Evolutionary conservation across 768 basidiomycete genomes (phyloP).

Genomic region (Mycena vulgaris): DNA sequence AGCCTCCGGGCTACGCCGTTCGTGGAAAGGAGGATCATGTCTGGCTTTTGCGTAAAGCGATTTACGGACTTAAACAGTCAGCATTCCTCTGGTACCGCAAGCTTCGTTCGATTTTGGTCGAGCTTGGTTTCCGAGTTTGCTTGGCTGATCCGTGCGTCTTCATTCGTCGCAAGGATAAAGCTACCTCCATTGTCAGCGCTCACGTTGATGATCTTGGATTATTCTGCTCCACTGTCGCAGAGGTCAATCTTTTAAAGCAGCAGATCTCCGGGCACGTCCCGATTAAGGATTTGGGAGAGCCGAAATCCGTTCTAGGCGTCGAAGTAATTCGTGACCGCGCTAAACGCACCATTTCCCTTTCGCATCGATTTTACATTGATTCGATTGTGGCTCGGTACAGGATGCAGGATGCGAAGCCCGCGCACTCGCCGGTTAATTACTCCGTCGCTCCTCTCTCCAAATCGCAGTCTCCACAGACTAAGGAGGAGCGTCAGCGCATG

Average conservation of each 20-base stretch:
- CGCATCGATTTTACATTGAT: constrained; percentile 37
- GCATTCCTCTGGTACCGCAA: constrained; percentile 50
- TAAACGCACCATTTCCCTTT: constrained; percentile 34
- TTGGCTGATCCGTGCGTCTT: constrained; percentile 43
- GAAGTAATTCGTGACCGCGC: constrained; percentile 34
- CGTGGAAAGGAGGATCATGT: constrained; percentile 25
- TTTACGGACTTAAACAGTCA: constrained; percentile 57
- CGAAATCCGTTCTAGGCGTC: constrained; percentile 43
- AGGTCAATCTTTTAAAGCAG: constrained; percentile 33
- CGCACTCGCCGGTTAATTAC: no score
- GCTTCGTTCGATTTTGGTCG: constrained; percentile 40
- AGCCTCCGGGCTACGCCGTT: constrained; percentile 43
- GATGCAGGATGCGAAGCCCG: no score
- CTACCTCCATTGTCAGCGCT: constrained; percentile 38
- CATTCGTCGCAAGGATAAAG: constrained; percentile 6
- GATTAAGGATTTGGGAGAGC: constrained; percentile 37
- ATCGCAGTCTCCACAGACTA: neutral
- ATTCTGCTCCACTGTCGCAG: constrained; percentile 24
- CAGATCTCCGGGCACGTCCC: constrained; percentile 31
- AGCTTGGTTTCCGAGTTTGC: constrained; percentile 38
- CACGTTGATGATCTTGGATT: constrained; percentile 48
- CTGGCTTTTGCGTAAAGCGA: constrained; percentile 43
- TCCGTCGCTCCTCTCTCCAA: neutral
- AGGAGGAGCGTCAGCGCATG: constrained; percentile 11
- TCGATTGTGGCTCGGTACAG: constrained; percentile 38